Percentiles rank a stretch among this genome's conserved stretches.
These are phyloP conservation scores for Komagataella ulmi DNA, from an alignment of 805 yeast genomes.

Conservation along the genomic window DNA sequence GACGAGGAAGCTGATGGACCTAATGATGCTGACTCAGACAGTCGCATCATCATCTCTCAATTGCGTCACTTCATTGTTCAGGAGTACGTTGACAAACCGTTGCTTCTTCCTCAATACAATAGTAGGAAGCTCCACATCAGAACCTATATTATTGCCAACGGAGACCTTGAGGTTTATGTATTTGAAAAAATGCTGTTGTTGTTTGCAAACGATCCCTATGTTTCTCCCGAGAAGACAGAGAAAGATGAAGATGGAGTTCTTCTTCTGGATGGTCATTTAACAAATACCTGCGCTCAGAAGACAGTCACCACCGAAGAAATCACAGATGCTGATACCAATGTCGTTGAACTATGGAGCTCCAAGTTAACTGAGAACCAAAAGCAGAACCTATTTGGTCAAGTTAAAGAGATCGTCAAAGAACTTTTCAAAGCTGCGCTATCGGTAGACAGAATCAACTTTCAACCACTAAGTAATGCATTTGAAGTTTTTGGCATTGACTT, in stretches of 20 bases:
- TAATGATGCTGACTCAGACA: conserved; percentile 21
- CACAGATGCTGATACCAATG: conserved; percentile 22
- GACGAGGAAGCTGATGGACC: conserved; percentile 31
- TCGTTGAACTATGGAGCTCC: conserved; percentile 52
- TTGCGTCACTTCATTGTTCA: conserved; percentile 86
- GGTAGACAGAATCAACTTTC: conserved; percentile 76
- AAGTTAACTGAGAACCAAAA: conserved; percentile 21
- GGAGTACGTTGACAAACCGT: conserved; percentile 58
- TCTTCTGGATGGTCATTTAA: conserved; percentile 64
- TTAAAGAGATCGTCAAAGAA: conserved; percentile 53
- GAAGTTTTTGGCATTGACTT: conserved; percentile 89
- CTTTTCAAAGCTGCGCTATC: conserved; percentile 68
- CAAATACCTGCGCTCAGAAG: conserved; percentile 83
- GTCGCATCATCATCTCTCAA: conserved; percentile 74
- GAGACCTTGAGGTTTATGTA: conserved; percentile 67
- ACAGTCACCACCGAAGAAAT: conserved; percentile 16
- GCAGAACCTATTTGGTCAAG: conserved; percentile 31
- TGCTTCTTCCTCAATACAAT: conserved; percentile 46
- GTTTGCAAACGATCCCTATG: conserved; percentile 52
- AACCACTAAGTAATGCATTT: conserved; percentile 66
- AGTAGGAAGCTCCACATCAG: conserved; percentile 81
- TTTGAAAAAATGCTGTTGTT: conserved; percentile 70
- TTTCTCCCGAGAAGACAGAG: conserved; percentile 14
- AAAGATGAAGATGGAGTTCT: conserved; percentile 18
- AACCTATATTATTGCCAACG: conserved; percentile 65